Percentiles rank a stretch among this genome's conserved stretches.
Conservation (phyloP, 129 eudicot species). For the Solidago caesia region DNA sequence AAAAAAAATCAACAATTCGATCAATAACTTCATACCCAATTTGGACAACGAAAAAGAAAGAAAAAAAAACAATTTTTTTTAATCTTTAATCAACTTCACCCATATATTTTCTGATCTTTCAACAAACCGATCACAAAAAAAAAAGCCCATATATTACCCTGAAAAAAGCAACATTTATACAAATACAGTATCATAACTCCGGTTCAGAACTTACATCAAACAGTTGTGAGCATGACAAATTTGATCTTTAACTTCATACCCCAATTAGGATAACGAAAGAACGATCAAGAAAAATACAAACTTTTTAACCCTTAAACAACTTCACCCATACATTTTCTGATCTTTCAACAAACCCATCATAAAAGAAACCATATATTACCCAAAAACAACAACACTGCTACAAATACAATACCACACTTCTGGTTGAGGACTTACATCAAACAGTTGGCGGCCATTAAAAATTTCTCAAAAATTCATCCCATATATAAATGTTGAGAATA, state of each 20-base stretch:
- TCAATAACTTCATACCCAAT: background rate
- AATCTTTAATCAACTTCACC: background rate
- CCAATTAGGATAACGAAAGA: background rate
- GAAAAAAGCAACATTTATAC: background rate
- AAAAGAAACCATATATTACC: background rate
- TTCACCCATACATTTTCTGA: background rate
- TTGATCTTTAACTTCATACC: background rate
- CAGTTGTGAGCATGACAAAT: conserved; percentile 34
- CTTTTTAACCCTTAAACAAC: background rate
- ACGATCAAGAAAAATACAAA: background rate
- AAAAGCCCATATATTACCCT: background rate
- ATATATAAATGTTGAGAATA: background rate
- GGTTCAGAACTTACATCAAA: conserved; percentile 51
- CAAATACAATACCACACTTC: background rate
- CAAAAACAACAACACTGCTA: background rate
- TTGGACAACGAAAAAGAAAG: background rate
- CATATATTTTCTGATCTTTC: background rate
- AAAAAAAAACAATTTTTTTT: background rate
- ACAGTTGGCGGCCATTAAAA: conserved; percentile 33
- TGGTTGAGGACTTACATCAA: conserved; percentile 52
- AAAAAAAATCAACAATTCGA: background rate
- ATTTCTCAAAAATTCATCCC: background rate
- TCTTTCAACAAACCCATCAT: background rate
- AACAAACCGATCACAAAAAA: background rate
- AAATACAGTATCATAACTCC: background rate